Base-by-base conservation (phyloP, 176 grass and related monocot species). In the Luzula sylvatica region DNA sequence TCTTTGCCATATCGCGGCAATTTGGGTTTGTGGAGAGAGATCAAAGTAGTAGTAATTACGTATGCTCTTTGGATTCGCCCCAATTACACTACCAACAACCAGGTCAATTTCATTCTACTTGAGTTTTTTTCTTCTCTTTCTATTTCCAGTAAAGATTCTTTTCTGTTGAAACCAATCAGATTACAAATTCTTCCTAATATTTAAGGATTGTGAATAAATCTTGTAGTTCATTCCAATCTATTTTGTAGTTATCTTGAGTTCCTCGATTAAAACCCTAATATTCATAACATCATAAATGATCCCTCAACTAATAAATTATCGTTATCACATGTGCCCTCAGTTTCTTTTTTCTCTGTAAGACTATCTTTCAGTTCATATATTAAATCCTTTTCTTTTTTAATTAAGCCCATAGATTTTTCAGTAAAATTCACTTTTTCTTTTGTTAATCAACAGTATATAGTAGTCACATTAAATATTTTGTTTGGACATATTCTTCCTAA, bases 1-100 rank as follows among this genome's bases (percentile, higher is more conserved):
- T 95, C 48, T 95, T 95, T 35, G 73, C 89, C 19, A 95, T 95
- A 65, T 85, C 83, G 26, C 53, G 79, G 23, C 83, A 95, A 77
- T 78, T 95, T 65, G 83, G 79, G 5, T 76, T 81, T 16, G 3
- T 55, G 12, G 69, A 72, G 22, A 65, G 44, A 52, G 66, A 68
- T 21, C 76, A 67, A 43, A 55, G 51, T 17, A 51, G 69, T 54
- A 55, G 71, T 3, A 47, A 75, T 40, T 66, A 50, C 3, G 55
- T 68, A 21, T 65, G 54, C 48, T 54, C 59, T 18, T 63, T 40
- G 2, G 38, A 65, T 21, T 67, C 54, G 68, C 67, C 86, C 39
- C 59, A 72, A 21, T 79, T 73, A 60, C 76, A 88, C 61, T 73
- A 76, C 49, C 80, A 88, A 46, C 45, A 18, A 61, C 45, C 74